These are phyloP conservation scores for Cordyceps tenuipes DNA, from an alignment of 2,329 filamentous ascomycete species.

Conservation along the genomic window DNA sequence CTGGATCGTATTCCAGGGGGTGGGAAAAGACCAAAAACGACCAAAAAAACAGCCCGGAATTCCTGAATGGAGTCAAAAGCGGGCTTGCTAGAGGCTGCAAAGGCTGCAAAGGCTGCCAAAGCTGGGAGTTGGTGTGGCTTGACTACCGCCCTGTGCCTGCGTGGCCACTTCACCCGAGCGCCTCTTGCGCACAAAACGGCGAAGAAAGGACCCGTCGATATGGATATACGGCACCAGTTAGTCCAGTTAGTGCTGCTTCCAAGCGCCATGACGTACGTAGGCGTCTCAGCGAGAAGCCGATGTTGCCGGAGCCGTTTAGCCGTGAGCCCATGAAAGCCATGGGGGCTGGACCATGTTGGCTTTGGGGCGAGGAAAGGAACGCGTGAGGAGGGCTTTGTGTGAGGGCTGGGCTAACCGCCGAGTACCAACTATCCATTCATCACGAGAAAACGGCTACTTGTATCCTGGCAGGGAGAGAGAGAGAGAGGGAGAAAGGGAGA, in stretches of 20 bases:
- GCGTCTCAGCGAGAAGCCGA: not conserved
- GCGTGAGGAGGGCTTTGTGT: too few species aligned
- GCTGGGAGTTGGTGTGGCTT: conserved; percentile 2
- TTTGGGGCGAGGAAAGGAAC: too few species aligned
- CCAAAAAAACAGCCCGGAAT: not conserved
- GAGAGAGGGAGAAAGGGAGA: too few species aligned
- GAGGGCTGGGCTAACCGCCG: too few species aligned
- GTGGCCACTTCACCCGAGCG: not conserved
- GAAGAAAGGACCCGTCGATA: not conserved
- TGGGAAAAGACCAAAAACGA: too few species aligned
- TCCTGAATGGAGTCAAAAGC: not conserved
- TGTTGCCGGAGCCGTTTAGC: not conserved
- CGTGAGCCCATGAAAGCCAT: too few species aligned
- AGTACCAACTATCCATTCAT: too few species aligned
- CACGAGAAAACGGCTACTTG: too few species aligned
- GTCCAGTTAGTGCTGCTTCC: not conserved
- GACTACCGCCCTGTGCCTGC: not conserved
- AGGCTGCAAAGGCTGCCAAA: not conserved
- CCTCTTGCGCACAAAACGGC: not conserved
- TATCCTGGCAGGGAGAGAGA: too few species aligned
- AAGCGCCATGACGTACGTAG: conserved; percentile 2
- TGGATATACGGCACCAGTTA: not conserved
- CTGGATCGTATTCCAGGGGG: too few species aligned
- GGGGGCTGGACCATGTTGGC: too few species aligned
- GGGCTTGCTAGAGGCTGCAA: not conserved